Conservation (phyloP, 352 stramenopile genomes). For the Globisporangium spinosum region DNA sequence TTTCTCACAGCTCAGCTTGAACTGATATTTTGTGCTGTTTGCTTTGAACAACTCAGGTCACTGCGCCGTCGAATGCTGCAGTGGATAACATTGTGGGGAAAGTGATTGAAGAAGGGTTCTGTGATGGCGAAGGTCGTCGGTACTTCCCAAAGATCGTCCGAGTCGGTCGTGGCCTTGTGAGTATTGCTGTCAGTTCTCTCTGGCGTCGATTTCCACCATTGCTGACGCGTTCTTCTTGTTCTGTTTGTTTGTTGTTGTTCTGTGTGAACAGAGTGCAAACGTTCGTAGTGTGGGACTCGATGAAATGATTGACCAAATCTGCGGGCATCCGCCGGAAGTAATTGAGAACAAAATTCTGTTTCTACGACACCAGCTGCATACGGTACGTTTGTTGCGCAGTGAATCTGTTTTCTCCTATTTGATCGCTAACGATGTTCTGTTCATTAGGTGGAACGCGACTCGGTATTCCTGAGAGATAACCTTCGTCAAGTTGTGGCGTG, state of each 20-base stretch:
- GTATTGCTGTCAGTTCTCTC: constrained; percentile 14
- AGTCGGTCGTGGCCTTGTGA: constrained; percentile 82
- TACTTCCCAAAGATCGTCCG: constrained; percentile 96
- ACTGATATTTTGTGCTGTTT: neutral
- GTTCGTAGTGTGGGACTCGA: constrained; percentile 80
- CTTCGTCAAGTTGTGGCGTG: constrained; percentile 66
- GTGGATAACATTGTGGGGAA: constrained; percentile 97
- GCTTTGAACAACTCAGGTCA: constrained; percentile 38
- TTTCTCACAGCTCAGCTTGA: neutral
- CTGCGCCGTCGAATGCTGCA: constrained; percentile 93
- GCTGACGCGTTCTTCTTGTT: neutral
- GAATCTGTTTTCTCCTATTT: neutral
- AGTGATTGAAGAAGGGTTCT: constrained; percentile 94
- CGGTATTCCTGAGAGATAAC: constrained; percentile 55
- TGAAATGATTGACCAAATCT: constrained; percentile 84
- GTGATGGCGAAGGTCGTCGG: constrained; percentile 89
- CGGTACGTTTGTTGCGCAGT: constrained; percentile 30
- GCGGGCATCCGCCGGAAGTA: constrained; percentile 62
- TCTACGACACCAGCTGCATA: constrained; percentile 46
- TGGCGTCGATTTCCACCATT: too few relatives aligned
- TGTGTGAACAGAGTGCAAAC: constrained; percentile 48
- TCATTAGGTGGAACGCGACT: constrained; percentile 69
- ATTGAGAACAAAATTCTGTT: constrained; percentile 59
- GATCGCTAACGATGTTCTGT: neutral
- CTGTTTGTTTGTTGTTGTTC: neutral